These are phyloP conservation scores for Marchantia paleacea DNA, from an alignment of 225 moss, liverwort and hornwort species.

Conservation along the genomic window DNA sequence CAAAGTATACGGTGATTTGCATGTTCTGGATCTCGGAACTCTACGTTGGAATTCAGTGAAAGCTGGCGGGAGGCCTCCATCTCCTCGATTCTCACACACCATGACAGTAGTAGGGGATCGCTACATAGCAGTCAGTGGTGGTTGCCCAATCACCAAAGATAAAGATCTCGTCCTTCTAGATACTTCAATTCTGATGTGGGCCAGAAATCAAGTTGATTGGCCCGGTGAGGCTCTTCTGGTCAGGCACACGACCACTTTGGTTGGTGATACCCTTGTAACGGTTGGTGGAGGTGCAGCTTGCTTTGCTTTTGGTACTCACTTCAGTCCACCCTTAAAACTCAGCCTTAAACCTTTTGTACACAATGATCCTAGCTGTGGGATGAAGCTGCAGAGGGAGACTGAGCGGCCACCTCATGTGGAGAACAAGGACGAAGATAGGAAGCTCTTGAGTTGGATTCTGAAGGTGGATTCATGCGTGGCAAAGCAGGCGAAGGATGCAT, in stretches of 20 bases:
- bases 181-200: constrained; percentile 45
- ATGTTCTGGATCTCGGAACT: constrained; percentile 54
- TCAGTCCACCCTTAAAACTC: constrained; percentile 59
- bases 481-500: constrained; percentile 69
- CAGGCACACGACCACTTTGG: constrained; percentile 62
- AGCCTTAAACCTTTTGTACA: constrained; percentile 44
- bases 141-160: constrained; percentile 79
- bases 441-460: constrained; percentile 31
- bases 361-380: not conserved
- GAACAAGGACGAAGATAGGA: not conserved
- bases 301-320: constrained; percentile 83
- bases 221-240: constrained; percentile 55
- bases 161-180: constrained; percentile 54
- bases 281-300: constrained; percentile 91
- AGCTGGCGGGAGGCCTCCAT: constrained; percentile 35
- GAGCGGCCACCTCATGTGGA: constrained; percentile 27
- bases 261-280: constrained; percentile 50
- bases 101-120: constrained; percentile 58
- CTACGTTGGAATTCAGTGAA: constrained; percentile 53
- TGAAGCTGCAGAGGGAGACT: not conserved
- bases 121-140: constrained; percentile 62
- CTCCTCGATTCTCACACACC: constrained; percentile 76
- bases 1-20: constrained; percentile 59
- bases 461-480: constrained; percentile 50
- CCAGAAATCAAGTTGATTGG: constrained; percentile 38